Evolutionary conservation across 805 yeast species (phyloP).

Genomic region (Komagataella pseudopastoris): DNA sequence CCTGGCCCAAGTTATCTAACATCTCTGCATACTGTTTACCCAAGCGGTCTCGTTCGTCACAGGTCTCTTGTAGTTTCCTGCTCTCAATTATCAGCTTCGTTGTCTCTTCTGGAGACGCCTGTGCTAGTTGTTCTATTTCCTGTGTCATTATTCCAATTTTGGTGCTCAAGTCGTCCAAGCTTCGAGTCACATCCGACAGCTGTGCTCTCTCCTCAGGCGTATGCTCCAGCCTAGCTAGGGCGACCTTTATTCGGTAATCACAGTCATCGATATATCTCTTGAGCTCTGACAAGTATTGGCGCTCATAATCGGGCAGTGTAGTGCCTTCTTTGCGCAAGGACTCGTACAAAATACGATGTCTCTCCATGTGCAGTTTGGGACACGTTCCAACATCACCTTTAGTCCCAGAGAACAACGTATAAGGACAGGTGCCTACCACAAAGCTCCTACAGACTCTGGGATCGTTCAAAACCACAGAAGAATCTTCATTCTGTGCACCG

Average conservation of each 20-base stretch:
- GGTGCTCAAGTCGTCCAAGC: constrained; percentile 49
- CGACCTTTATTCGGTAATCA: constrained; percentile 47
- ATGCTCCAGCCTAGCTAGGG: constrained; percentile 51
- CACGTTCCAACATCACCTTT: constrained; percentile 77
- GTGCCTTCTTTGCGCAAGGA: constrained; percentile 22
- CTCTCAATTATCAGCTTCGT: constrained; percentile 37
- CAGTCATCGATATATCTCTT: constrained; percentile 52
- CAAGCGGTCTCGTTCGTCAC: constrained; percentile 32
- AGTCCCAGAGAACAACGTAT: constrained; percentile 70
- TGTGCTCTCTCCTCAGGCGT: constrained; percentile 43
- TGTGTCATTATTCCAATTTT: constrained; percentile 53
- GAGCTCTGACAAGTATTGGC: constrained; percentile 29
- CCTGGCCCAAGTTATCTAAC: constrained; percentile 65
- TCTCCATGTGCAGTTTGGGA: constrained; percentile 61
- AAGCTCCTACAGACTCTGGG: constrained; percentile 66
- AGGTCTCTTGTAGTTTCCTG: constrained; percentile 28
- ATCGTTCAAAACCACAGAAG: constrained; percentile 27
- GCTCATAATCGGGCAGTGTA: constrained; percentile 25
- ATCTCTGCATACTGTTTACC: constrained; percentile 44
- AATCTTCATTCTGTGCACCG: constrained; percentile 5
- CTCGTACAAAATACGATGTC: constrained; percentile 60
- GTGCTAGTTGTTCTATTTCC: constrained; percentile 42
- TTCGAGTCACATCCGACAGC: constrained; percentile 19
- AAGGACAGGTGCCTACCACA: constrained; percentile 78
- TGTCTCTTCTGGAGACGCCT: constrained; percentile 24